Evolutionary conservation across 306 rosid genomes (phyloP).

Genomic region (Cicer bijugum): DNA sequence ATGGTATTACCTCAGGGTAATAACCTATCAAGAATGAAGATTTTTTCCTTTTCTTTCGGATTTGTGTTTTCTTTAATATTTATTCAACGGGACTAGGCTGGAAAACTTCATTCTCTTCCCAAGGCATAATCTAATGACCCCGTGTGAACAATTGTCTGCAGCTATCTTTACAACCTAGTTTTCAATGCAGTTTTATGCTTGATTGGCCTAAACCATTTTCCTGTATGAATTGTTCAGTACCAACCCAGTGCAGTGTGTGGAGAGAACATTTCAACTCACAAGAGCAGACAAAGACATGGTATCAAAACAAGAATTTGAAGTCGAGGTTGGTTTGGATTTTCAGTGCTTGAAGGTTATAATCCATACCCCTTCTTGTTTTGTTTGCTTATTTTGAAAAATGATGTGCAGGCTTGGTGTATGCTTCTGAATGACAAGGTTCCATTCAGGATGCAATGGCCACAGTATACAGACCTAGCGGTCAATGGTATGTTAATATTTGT

Average conservation of each 20-base stretch:
- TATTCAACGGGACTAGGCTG: constrained; percentile 17
- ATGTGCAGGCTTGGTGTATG: constrained; percentile 94
- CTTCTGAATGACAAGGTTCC: constrained; percentile 95
- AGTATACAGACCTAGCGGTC: constrained; percentile 82
- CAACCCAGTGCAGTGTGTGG: constrained; percentile 87
- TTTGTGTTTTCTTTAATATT: constrained; percentile 3
- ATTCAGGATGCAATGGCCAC: constrained; percentile 99
- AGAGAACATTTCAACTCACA: constrained; percentile 79
- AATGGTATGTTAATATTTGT: constrained; percentile 67
- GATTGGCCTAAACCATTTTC: constrained; percentile 38
- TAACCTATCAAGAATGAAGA: constrained; percentile 12
- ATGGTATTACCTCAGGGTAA: constrained; percentile 16
- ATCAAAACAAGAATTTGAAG: constrained; percentile 75
- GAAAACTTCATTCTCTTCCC: constrained; percentile 17
- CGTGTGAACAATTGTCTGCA: not conserved
- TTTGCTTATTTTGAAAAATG: constrained; percentile 41
- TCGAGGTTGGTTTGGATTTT: constrained; percentile 72
- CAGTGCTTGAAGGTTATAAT: constrained; percentile 35
- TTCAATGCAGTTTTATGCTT: constrained; percentile 26
- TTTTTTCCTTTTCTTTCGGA: not conserved
- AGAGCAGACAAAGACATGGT: constrained; percentile 78
- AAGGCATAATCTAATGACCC: constrained; percentile 15
- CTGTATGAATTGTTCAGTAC: constrained; percentile 56
- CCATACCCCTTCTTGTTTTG: constrained; percentile 13
- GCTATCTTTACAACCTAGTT: constrained; percentile 14